Base-by-base conservation (phyloP, 225 moss, liverwort and hornwort genomes). In the Physcomitrium patens region DNA sequence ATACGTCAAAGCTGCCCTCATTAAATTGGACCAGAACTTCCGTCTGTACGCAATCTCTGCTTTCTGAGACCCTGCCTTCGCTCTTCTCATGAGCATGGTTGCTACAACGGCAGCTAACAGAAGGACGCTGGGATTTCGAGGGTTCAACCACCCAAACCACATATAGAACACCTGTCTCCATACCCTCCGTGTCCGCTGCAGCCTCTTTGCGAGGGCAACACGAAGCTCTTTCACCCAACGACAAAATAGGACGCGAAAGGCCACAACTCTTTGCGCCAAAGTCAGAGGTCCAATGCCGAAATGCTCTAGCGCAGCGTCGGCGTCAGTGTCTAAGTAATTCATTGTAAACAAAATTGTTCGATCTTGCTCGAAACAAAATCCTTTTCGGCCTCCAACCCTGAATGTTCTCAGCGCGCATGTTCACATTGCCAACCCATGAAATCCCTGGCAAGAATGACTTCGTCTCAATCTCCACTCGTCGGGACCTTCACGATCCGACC, bases 1-100 rank as follows among this genome's bases (percentile, higher is more conserved):
- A 31, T 99, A 99, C 9, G 99, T 99, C 53, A 85, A 82, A 8
- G 95, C 99, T 19, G 87, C 76, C 76, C 86, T 91, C 95, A 93
- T 95, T 85, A 92, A 66, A 73, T 95, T 91, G 53, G 93, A 89
- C 99, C 99, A 99, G 68, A 99, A 95, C 62, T 91, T 93, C 18
- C 81, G 80, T 27, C 84, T 87, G 67, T 93, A 95, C 8, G 88
- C 86, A 17, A 84, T 76, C 80, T 99, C 99, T 70, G 89, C 95
- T 70, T 84, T 83, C 57, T 76, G 70, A 6, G 89, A 78, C 55
- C 82, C 85, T 12, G 65, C 66, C 60, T 89, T 95, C 13, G 85
- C 80, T 76, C 93, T 81, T 11, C 90, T 80, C 59, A 95, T 14
- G 51, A 89, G 64, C 46, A 93, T 67, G 56, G 90, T 90, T 20